Base-by-base conservation (phyloP, 495 filamentous ascomycete species). In the Aspergillus sclerotioniger region DNA sequence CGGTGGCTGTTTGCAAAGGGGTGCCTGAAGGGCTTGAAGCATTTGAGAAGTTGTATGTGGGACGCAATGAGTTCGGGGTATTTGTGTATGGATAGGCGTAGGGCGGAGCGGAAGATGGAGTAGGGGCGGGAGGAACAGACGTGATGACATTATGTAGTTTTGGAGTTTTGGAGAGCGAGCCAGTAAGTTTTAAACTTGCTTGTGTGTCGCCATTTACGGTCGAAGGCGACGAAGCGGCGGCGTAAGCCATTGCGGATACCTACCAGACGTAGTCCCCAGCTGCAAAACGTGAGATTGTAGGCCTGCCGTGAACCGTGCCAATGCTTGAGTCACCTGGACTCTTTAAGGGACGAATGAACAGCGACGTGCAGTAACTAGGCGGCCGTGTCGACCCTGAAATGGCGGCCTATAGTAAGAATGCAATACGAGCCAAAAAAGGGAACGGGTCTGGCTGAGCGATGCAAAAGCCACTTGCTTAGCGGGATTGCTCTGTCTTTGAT, bases 1-100 rank as follows among this genome's bases (percentile, higher is more conserved):
- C 83, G 8, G 79, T 73, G 12, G 83, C 75, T 29, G 71, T 61
- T 63, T 83, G 77, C 43, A 79, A 64, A 51, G 82, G 82, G 59
- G 77, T 82, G 45, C 76, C 75, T 25, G 71, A 68, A 17, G 80
- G 79, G 41, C 76, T 80, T 28, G 78, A 74, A 57, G 67, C 66
- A 69, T 76, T 74, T 43, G 75, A 68, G 46, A 60, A 62, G 45
- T 62, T 62, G 54, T 63, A 68, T n/a, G 62, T 47, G 15, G 66
- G 62, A 20, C 53, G 66, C 46, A 59, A 33, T 48, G 76, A 73
- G 32, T 61, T 69, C 1, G 74, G 65, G 41, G 71, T 69, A 51
- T 66, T 65, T 37, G 65, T 66, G 32, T 67, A 65, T 28, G 71
- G 71, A 25, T 71, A 67, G 15, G 72, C 56, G 53, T 69, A 75